A percentile compares a stretch with the other conserved stretches of the same genome.
phyloP scores from a whole-genome alignment of 106 monocot species.

The Narthecium ossifragum region DNA sequence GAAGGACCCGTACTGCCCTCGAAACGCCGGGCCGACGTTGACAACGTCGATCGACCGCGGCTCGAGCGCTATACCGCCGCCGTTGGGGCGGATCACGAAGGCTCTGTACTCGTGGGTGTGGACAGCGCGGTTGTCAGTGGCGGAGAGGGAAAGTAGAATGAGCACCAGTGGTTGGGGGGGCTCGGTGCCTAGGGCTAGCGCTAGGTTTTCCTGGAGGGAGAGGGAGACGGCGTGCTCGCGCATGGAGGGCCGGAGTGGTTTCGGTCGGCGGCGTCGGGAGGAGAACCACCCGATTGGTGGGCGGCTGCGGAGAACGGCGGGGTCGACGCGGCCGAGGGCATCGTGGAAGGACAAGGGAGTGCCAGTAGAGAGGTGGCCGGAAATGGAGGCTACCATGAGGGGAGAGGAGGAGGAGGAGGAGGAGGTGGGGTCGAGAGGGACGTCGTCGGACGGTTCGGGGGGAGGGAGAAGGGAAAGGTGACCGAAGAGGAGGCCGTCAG shows the following conservation, averaged over 20 bases:
- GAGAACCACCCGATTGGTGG: constrained; percentile 44
- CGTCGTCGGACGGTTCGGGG: constrained; percentile 39
- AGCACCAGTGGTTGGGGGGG: constrained; percentile 10
- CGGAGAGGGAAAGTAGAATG: constrained; percentile 40
- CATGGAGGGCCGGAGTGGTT: constrained; percentile 60
- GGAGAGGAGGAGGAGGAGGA: background rate
- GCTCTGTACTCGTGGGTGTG: constrained; percentile 58
- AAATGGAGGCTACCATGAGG: constrained; percentile 9
- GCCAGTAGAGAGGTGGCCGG: constrained; percentile 21
- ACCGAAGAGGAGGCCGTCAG: constrained; percentile 71
- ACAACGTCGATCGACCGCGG: constrained; percentile 38
- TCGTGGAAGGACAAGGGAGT: constrained; percentile 27
- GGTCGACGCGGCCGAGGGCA: constrained; percentile 19
- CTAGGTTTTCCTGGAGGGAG: constrained; percentile 34
- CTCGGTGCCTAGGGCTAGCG: background rate
- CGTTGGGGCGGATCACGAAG: constrained; percentile 11
- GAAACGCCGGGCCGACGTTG: constrained; percentile 47
- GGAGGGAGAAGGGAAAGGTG: constrained; percentile 37
- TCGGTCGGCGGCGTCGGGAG: constrained; percentile 43
- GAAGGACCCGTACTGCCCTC: constrained; percentile 38
- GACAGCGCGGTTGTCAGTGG: constrained; percentile 33
- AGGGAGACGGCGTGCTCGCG: constrained; percentile 44
- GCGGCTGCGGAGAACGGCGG: constrained; percentile 2
- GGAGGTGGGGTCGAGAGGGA: constrained; percentile 16
- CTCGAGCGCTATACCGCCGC: constrained; percentile 20